A percentile compares a stretch with the other conserved stretches of the same genome.
These are phyloP conservation scores for Penicillium canariense DNA, from an alignment of 495 filamentous ascomycete species.

Conservation along the genomic window DNA sequence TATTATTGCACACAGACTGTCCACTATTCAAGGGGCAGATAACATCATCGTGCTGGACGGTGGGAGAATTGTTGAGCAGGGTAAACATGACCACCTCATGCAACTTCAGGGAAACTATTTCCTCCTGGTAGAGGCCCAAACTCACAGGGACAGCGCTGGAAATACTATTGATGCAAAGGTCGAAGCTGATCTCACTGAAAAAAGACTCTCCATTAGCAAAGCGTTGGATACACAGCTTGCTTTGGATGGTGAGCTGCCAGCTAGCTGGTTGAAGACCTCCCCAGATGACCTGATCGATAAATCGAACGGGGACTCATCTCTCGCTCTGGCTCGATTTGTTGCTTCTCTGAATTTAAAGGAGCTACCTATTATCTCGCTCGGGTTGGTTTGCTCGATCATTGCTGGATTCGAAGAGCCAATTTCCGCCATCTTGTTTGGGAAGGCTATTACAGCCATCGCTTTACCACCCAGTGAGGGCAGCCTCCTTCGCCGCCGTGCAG, in stretches of 20 bases:
- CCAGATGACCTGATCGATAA: no score
- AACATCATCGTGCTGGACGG: neutral
- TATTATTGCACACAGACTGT: neutral
- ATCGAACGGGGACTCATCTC: no score
- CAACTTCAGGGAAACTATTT: slow-evolving; percentile 56
- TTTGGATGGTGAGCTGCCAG: no score
- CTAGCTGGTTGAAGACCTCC: no score
- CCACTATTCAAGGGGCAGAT: slow-evolving; percentile 2
- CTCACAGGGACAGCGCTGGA: no score
- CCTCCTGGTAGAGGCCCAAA: neutral
- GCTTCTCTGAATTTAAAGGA: no score
- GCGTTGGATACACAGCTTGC: no score
- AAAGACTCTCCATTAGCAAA: no score
- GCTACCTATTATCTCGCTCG: neutral
- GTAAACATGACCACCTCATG: slow-evolving; percentile 70
- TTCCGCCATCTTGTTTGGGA: neutral
- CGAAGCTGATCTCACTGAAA: no score
- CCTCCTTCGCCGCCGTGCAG: neutral
- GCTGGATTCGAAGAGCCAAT: neutral
- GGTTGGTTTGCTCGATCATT: neutral
- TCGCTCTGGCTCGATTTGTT: no score
- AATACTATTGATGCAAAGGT: no score
- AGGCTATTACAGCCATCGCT: neutral
- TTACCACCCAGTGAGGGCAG: neutral
- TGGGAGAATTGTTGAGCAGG: slow-evolving; percentile 46